Evolutionary conservation across 2,329 filamentous ascomycete species (phyloP).

Genomic region (Lojkania enalia): DNA sequence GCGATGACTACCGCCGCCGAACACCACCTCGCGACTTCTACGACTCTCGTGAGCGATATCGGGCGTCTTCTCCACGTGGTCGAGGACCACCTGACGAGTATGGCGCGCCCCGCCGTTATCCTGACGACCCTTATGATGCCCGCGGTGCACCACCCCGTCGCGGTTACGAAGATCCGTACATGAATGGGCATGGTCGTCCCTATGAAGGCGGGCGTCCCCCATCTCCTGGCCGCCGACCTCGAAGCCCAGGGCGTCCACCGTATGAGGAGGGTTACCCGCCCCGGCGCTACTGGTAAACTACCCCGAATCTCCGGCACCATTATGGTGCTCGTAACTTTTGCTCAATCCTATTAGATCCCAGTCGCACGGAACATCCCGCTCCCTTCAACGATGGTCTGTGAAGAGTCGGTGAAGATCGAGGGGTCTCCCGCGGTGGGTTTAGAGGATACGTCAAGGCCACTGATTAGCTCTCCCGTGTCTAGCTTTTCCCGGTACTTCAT

Average conservation of each 20-base stretch:
- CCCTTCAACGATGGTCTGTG: constrained; percentile 3
- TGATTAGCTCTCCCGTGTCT: no score
- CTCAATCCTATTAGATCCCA: constrained; percentile 5
- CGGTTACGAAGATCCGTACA: constrained; percentile 61
- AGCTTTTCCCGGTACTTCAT: no score
- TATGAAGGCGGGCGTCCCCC: constrained; percentile 55
- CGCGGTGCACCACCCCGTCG: constrained; percentile 59
- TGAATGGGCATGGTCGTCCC: constrained; percentile 59
- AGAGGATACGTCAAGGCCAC: no score
- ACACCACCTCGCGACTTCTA: constrained; percentile 81
- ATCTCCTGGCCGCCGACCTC: constrained; percentile 43
- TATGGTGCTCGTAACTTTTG: constrained; percentile 2
- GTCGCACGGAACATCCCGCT: neutral
- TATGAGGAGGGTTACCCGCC: constrained; percentile 56
- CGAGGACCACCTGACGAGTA: constrained; percentile 74
- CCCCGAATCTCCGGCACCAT: neutral
- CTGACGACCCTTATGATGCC: constrained; percentile 73
- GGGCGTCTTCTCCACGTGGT: constrained; percentile 68
- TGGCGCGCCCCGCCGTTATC: constrained; percentile 63
- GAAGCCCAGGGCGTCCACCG: constrained; percentile 62
- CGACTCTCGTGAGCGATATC: constrained; percentile 67
- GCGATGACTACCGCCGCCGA: constrained; percentile 86
- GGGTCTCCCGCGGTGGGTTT: no score
- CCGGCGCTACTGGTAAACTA: constrained; percentile 17
- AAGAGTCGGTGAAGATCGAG: no score